These are phyloP conservation scores for Amanita muscaria DNA, from an alignment of 768 basidiomycete species.

Conservation along the genomic window DNA sequence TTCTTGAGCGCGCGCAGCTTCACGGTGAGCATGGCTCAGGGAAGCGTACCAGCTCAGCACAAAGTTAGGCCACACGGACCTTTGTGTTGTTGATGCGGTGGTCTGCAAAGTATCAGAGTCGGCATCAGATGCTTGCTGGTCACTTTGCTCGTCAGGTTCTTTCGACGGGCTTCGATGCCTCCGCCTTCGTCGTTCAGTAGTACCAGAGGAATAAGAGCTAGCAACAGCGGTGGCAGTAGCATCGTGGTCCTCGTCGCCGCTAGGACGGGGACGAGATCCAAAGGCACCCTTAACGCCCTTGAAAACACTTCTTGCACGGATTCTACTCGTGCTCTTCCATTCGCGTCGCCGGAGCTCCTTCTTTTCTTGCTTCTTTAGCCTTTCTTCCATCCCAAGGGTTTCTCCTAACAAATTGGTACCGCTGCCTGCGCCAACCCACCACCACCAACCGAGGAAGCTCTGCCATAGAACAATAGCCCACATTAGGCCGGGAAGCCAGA, in stretches of 20 bases:
- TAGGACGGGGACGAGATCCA: constrained; percentile 8
- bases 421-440: constrained; percentile 96
- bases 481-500: constrained; percentile 87
- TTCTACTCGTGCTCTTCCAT: constrained; percentile 38
- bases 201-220: not conserved
- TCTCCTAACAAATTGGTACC: constrained; percentile 47
- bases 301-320: constrained; percentile 49
- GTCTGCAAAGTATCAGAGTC: too few relatives aligned
- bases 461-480: constrained; percentile 97
- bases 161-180: too few relatives aligned
- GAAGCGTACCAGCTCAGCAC: constrained; percentile 49
- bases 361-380: constrained; percentile 45
- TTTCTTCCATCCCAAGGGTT: constrained; percentile 57
- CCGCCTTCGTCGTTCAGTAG: too few relatives aligned
- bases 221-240: not conserved
- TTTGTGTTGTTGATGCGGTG: too few relatives aligned
- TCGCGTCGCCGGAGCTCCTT: constrained; percentile 40
- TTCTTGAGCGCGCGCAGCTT: constrained; percentile 64
- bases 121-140: too few relatives aligned
- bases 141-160: too few relatives aligned
- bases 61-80: constrained; percentile 27
- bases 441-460: constrained; percentile 96
- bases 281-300: constrained; percentile 49
- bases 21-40: constrained; percentile 61
- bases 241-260: not conserved